These are phyloP conservation scores for Nothophytophthora sp. DNA, from an alignment of 352 stramenopile species.

Conservation along the genomic window DNA sequence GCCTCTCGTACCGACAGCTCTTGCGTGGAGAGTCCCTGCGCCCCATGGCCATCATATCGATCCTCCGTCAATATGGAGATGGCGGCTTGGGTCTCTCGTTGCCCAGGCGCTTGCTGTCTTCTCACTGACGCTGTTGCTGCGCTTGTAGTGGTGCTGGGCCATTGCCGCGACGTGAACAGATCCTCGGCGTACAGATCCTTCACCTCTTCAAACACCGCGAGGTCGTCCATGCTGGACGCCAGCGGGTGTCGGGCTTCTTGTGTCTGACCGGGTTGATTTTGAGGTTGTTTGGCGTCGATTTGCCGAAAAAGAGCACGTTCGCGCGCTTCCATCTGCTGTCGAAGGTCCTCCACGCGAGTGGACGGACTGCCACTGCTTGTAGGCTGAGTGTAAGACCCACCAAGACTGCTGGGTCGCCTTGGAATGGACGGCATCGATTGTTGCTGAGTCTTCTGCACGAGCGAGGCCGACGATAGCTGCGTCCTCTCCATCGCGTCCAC, in stretches of 20 bases:
- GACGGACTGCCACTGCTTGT: background rate
- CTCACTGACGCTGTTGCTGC: background rate
- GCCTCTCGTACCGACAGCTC: slow-evolving; percentile 23
- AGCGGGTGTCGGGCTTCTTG: background rate
- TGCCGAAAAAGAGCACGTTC: slow-evolving; percentile 6
- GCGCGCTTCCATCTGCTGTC: slow-evolving; percentile 26
- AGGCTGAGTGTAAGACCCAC: background rate
- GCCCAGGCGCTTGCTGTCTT: slow-evolving; percentile 1
- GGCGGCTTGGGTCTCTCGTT: background rate
- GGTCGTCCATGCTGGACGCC: slow-evolving; percentile 14
- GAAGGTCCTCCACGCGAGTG: slow-evolving; percentile 14
- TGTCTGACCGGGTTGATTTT: background rate
- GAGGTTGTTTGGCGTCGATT: background rate
- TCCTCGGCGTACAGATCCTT: slow-evolving; percentile 43
- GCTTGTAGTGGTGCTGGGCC: slow-evolving; percentile 3
- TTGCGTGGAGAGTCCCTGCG: slow-evolving; percentile 1
- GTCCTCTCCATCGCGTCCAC: slow-evolving; percentile 42
- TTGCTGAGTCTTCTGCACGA: background rate
- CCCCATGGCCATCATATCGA: background rate
- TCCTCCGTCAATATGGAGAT: background rate
- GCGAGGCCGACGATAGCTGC: background rate
- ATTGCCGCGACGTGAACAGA: slow-evolving; percentile 28
- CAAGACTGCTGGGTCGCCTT: background rate
- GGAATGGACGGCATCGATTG: no score
- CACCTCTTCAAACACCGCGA: slow-evolving; percentile 47